A percentile compares a stretch with the other conserved stretches of the same genome.
Evolutionary conservation across 768 basidiomycete genomes (phyloP).

Genomic region (Podaxis sp.): DNA sequence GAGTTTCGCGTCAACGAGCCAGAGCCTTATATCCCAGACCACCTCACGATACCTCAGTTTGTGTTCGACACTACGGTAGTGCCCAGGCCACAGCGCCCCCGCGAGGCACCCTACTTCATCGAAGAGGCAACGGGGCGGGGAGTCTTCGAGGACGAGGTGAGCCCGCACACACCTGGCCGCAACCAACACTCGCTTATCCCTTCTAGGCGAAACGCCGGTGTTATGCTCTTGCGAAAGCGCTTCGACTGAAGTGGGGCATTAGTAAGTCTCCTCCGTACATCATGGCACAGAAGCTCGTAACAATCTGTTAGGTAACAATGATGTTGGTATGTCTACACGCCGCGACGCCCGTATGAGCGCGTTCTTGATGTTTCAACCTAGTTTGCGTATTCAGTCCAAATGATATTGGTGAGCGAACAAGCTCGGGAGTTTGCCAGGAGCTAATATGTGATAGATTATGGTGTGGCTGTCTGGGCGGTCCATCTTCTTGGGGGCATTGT

Average conservation of each 20-base stretch:
- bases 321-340: constrained; percentile 43
- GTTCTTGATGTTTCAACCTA: constrained; percentile 19
- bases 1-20: constrained; percentile 30
- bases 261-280: constrained; percentile 29
- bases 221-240: constrained; percentile 51
- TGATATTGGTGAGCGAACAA: constrained; percentile 45
- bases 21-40: constrained; percentile 52
- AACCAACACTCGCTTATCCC: not conserved
- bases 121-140: constrained; percentile 51
- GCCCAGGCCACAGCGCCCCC: constrained; percentile 42
- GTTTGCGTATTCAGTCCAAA: constrained; percentile 68
- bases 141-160: constrained; percentile 47
- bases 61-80: constrained; percentile 46
- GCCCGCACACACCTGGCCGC: constrained; percentile 12
- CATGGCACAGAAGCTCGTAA: constrained; percentile 3
- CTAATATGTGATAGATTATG: constrained; percentile 42
- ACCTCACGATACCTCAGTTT: constrained; percentile 67
- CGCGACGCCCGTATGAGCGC: not conserved
- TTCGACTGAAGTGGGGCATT: constrained; percentile 46
- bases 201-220: constrained; percentile 38
- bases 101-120: constrained; percentile 53
- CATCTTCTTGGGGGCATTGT: constrained; percentile 58
- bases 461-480: constrained; percentile 54
- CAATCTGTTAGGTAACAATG: constrained; percentile 37
- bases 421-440: not conserved